A percentile compares a stretch with the other conserved stretches of the same genome.
Conservation (phyloP, 305 asterid species). For the Solanum hybrid region DNA sequence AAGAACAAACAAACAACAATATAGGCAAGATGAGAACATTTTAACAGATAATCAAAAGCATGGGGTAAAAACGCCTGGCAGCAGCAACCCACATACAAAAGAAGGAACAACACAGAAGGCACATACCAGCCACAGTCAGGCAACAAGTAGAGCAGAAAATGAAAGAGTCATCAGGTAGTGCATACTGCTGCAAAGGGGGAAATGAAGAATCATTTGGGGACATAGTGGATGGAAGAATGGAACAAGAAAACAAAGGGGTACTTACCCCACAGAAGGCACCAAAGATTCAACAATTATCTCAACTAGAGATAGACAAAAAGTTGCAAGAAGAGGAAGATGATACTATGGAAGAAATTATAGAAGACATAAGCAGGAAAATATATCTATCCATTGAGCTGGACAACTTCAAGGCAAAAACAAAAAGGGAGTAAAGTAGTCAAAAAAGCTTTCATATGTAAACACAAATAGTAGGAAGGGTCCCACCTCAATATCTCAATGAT, state of each 20-base stretch:
- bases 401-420: not conserved
- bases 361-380: no score
- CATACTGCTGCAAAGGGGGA: no score
- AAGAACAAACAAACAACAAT: not conserved
- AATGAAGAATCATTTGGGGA: not conserved
- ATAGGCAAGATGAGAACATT: not conserved
- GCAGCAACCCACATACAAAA: not conserved
- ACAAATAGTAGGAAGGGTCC: not conserved
- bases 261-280: not conserved
- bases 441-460: not conserved
- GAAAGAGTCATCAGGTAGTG: not conserved
- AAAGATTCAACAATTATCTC: not conserved
- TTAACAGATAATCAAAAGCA: not conserved
- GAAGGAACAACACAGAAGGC: not conserved
- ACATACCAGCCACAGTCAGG: not conserved
- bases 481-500: not conserved
- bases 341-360: not conserved
- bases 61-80: not conserved
- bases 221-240: not conserved
- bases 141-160: not conserved
- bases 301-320: not conserved
- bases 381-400: not conserved
- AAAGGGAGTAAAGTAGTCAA: not conserved
- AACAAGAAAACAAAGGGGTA: not conserved
- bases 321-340: not conserved